phyloP scores from a whole-genome alignment of 2,329 filamentous ascomycete genomes.

The Penicillium sp. region DNA sequence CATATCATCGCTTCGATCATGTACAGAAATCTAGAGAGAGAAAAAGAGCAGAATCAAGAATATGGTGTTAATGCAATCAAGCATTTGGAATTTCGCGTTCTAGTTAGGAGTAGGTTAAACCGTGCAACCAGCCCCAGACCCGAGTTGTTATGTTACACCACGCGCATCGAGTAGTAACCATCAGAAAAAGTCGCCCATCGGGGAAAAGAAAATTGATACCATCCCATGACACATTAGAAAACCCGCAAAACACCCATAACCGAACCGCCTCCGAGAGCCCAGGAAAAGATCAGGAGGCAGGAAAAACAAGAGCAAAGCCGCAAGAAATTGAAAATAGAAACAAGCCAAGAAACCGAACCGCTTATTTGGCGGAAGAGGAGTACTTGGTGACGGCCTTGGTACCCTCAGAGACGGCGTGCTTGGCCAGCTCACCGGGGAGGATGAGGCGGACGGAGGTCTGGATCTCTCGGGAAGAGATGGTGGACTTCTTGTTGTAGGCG shows the following conservation, averaged over 20 bases:
- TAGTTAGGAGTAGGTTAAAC: conserved; percentile 39
- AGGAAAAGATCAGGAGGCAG: conserved; percentile 50
- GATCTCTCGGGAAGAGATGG: conserved; percentile 98
- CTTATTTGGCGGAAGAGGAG: conserved; percentile 98
- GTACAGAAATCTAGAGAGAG: not conserved
- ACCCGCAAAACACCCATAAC: conserved; percentile 53
- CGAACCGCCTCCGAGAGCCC: conserved; percentile 52
- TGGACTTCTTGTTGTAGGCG: conserved; percentile 99
- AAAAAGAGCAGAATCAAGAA: conserved; percentile 2
- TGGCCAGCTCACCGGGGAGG: conserved; percentile 96
- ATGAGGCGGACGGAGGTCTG: conserved; percentile 99
- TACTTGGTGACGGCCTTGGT: conserved; percentile 99
- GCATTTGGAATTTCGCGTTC: conserved; percentile 47
- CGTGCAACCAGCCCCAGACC: conserved; percentile 44
- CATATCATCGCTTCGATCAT: not conserved
- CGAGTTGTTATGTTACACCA: conserved; percentile 56
- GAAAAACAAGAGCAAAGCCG: conserved; percentile 48
- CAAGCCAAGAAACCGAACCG: conserved; percentile 50
- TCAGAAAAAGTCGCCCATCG: conserved; percentile 50
- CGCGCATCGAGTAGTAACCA: conserved; percentile 50
- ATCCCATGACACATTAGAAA: conserved; percentile 58
- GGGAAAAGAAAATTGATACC: conserved; percentile 50
- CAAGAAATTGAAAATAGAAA: conserved; percentile 58
- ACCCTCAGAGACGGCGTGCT: conserved; percentile 99
- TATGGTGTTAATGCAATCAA: conserved; percentile 37